Evolutionary conservation across 129 eudicot species (phyloP), one percentile per base, ranked within the genome.

Genomic region (Chrysanthemum makinoi): DNA sequence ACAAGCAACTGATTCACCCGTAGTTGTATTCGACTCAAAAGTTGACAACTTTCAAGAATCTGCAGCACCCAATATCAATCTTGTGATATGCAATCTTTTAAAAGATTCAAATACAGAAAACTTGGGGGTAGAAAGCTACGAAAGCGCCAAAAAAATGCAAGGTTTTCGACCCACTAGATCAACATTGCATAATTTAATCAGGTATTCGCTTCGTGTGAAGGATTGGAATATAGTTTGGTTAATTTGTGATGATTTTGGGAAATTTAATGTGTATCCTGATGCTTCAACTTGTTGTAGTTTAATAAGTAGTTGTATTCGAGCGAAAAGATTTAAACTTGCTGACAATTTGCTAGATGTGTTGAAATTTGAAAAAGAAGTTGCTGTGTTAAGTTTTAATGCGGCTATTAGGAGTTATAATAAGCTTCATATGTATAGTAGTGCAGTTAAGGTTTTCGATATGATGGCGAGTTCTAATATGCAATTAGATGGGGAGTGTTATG

Each of bases 371-470:
- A 55, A 72, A 75, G 78, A 75, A 46, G 75, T 85, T 67, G 85
- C 90, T 49, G 77, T 81, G 75, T 69, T 69, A 66, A 89, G 86
- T 26, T 84, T 84, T 49, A 86, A 85, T 72, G 66, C 89, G 2
- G 97, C 98, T 17, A 83, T 94, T 84, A 86, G 80, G 79, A 88
- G 93, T 53, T 94, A 80, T 79, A 94, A 94, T 59, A 86, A 90
- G 86, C 80, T 94, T 81, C 98, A 94, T 83, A 89, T 94, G 98
- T 89, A 89, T 63, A 77, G 87, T 65, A 82, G 86, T 53, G 78
- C 92, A 6, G 71, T 83, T 73, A 76, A 59, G 43, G 73, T 82
- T 75, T 87, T 75, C 52, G 83, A 85, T 22, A 54, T 65, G 15
- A 89, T 89, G 93, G 74, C 68, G 70, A 79, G 82, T 11, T 48